A percentile compares a stretch with the other conserved stretches of the same genome.
Conservation (phyloP, 129 eudicot genomes). For the Arctium minus region DNA sequence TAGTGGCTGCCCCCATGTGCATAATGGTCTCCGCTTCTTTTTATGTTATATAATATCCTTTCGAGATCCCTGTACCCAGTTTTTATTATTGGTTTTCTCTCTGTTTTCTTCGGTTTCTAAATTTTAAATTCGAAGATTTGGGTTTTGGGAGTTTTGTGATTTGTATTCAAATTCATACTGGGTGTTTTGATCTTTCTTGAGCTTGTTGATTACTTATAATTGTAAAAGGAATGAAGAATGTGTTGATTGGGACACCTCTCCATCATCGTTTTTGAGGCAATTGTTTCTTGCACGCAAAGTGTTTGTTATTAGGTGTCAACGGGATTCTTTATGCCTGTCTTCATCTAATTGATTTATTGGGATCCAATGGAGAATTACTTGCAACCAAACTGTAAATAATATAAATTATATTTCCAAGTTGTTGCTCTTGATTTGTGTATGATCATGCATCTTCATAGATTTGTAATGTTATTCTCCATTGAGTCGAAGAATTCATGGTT, state of each 20-base stretch:
- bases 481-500: background rate
- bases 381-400: conserved; percentile 17
- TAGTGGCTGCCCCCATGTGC: conserved; percentile 30
- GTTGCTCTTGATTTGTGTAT: conserved; percentile 15
- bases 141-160: conserved; percentile 7
- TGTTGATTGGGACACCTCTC: conserved; percentile 22
- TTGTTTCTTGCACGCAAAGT: conserved; percentile 36
- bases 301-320: conserved; percentile 21
- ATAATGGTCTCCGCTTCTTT: conserved; percentile 18
- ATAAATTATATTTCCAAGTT: background rate
- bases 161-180: conserved; percentile 5
- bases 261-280: conserved; percentile 1
- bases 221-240: conserved; percentile 14
- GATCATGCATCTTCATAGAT: background rate
- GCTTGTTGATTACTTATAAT: background rate
- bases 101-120: conserved; percentile 11
- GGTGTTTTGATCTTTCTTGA: conserved; percentile 4
- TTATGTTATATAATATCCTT: conserved; percentile 12
- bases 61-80: conserved; percentile 26
- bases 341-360: conserved; percentile 14
- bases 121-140: background rate
- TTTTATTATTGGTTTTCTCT: conserved; percentile 7
- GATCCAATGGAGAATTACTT: conserved; percentile 26
- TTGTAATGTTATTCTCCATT: background rate
- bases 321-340: conserved; percentile 21